These are phyloP conservation scores for Cladochytrium replicatum DNA, from an alignment of 192 early-diverging fungal species.

Conservation along the genomic window DNA sequence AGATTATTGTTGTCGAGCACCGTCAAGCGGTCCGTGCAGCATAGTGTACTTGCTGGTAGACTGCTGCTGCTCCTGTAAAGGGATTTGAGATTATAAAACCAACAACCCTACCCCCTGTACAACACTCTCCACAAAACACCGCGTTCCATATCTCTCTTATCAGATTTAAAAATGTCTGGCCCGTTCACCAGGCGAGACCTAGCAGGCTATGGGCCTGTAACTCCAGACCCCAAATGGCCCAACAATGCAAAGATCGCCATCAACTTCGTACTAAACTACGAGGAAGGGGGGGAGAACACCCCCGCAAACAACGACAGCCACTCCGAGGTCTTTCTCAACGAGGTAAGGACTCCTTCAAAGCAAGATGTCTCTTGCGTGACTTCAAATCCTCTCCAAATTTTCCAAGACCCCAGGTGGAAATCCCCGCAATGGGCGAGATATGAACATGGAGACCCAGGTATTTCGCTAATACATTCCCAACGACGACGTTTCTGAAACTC, in stretches of 20 bases:
- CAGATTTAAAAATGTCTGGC: background rate
- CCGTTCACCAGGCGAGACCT: constrained; percentile 25
- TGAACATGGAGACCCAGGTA: constrained; percentile 22
- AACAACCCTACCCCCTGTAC: background rate
- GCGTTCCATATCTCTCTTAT: background rate
- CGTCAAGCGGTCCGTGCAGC: too few species aligned
- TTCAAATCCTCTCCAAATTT: background rate
- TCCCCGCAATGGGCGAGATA: constrained; percentile 18
- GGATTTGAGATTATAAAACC: too few species aligned
- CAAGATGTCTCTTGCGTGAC: background rate
- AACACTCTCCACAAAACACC: background rate
- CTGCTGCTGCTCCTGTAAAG: too few species aligned
- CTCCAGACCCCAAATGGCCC: constrained; percentile 39
- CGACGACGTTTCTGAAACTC: background rate
- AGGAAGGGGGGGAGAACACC: constrained; percentile 49
- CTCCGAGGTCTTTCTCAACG: constrained; percentile 42
- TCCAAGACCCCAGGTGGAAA: constrained; percentile 1
- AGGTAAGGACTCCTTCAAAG: constrained; percentile 17
- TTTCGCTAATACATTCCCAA: background rate
- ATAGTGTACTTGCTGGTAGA: too few species aligned
- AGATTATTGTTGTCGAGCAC: too few species aligned
- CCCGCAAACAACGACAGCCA: constrained; percentile 26
- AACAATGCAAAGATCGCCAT: constrained; percentile 36
- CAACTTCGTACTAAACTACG: constrained; percentile 42
- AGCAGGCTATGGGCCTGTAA: constrained; percentile 28